Conservation (phyloP, 352 stramenopile species). For the Blastocystis sp. region DNA sequence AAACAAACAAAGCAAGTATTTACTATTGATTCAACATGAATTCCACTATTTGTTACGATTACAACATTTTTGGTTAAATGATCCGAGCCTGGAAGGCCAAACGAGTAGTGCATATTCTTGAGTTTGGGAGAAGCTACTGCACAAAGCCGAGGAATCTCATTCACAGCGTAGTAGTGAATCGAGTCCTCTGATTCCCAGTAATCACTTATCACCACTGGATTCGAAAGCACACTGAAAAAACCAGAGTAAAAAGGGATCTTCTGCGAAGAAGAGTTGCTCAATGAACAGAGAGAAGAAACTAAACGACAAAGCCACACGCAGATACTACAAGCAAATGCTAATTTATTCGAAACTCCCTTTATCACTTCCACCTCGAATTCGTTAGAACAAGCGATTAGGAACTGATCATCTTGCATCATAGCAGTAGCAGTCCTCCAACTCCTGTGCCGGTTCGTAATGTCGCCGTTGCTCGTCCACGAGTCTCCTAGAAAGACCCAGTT, state of each 20-base stretch:
- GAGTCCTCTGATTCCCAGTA: background rate
- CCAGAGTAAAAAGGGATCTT: background rate
- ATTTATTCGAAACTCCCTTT: background rate
- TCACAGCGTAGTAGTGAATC: background rate
- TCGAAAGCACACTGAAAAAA: background rate
- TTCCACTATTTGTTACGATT: background rate
- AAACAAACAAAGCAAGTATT: constrained; percentile 7
- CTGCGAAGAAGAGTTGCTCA: background rate
- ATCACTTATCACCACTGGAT: background rate
- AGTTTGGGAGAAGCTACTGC: background rate
- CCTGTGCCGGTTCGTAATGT: background rate
- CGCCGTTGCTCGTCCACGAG: background rate
- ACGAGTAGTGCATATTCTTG: background rate
- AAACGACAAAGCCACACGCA: background rate
- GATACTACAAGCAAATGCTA: background rate
- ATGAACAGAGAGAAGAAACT: background rate
- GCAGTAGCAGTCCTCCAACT: background rate
- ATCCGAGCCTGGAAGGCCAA: background rate
- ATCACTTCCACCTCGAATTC: background rate
- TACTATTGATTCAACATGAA: background rate
- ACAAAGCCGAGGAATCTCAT: background rate
- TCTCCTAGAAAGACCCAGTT: background rate
- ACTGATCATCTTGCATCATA: background rate
- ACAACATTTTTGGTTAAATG: background rate
- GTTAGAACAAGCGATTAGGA: background rate